Evolutionary conservation across 768 basidiomycete species (phyloP).

Genomic region (Panaeolus papilionaceus): DNA sequence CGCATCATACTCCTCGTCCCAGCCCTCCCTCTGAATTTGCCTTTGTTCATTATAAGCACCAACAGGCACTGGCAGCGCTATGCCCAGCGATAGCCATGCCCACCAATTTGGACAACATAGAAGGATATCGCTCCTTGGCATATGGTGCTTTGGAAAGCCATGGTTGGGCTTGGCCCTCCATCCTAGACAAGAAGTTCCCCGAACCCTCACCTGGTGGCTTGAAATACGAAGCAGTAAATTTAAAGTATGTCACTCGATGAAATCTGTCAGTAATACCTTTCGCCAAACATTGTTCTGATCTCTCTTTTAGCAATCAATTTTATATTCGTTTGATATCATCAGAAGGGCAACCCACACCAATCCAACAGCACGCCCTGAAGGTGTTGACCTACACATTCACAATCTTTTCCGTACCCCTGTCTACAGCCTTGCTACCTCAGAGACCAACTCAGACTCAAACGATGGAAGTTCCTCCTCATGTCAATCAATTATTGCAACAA

Average conservation of each 20-base stretch:
- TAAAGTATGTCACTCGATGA: slow-evolving; percentile 42
- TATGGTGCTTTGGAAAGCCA: slow-evolving; percentile 41
- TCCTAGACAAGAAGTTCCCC: slow-evolving; percentile 55
- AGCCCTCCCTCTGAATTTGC: slow-evolving; percentile 31
- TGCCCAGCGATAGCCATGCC: slow-evolving; percentile 27
- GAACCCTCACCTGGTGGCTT: slow-evolving; percentile 43
- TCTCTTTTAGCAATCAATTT: slow-evolving; percentile 48
- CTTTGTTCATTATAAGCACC: slow-evolving; percentile 49
- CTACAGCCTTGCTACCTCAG: slow-evolving; percentile 25
- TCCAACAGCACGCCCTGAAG: slow-evolving; percentile 68
- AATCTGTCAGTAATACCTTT: neutral
- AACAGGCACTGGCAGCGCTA: slow-evolving; percentile 48
- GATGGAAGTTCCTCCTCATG: slow-evolving; percentile 50
- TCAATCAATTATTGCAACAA: slow-evolving; percentile 69
- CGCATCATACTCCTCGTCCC: neutral
- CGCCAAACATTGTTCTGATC: slow-evolving; percentile 17
- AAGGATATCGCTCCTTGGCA: slow-evolving; percentile 34
- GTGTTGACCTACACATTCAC: slow-evolving; percentile 66
- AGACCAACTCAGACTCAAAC: slow-evolving; percentile 34
- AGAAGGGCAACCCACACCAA: slow-evolving; percentile 53
- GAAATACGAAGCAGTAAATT: slow-evolving; percentile 43
- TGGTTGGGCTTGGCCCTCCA: slow-evolving; percentile 57
- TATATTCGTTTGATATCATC: slow-evolving; percentile 60
- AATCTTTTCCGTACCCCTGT: slow-evolving; percentile 44
- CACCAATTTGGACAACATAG: slow-evolving; percentile 19